phyloP scores from a whole-genome alignment of 371 early-diverging fungal species.

The Thermomucor indicae-seudaticae region DNA sequence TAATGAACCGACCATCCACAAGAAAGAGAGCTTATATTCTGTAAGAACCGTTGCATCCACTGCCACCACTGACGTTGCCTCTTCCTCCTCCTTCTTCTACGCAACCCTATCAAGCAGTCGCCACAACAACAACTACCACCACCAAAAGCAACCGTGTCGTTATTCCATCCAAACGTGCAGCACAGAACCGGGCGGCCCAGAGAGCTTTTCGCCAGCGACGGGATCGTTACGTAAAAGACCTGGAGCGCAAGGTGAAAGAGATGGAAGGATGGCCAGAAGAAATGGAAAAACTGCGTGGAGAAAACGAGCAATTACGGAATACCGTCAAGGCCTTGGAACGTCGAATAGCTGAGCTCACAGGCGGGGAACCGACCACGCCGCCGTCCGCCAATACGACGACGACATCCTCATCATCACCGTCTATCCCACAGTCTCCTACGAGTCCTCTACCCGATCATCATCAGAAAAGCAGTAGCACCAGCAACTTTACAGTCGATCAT shows the following conservation, averaged over 20 bases:
- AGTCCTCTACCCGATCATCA: neutral
- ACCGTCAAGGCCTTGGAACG: conserved; percentile 9
- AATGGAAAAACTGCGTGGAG: conserved; percentile 34
- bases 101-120: neutral
- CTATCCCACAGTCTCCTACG: conserved; percentile 1
- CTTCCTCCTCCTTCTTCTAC: too few relatives aligned
- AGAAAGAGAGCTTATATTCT: too few relatives aligned
- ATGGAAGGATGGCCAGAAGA: conserved; percentile 47
- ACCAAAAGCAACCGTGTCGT: conserved; percentile 8
- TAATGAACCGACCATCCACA: too few relatives aligned
- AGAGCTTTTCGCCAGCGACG: conserved; percentile 44
- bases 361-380: conserved; percentile 1
- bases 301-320: conserved; percentile 30
- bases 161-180: conserved; percentile 29
- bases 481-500: neutral
- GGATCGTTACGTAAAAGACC: conserved; percentile 44
- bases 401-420: conserved; percentile 4
- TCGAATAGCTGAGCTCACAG: conserved; percentile 10
- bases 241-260: conserved; percentile 39
- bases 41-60: conserved; percentile 6
- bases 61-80: neutral
- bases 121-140: conserved; percentile 2
- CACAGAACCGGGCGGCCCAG: conserved; percentile 45
- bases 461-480: neutral
- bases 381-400: conserved; percentile 1